Percentiles rank a stretch among this genome's conserved stretches.
These are phyloP conservation scores for Trichoderma citrinoviride DNA, from an alignment of 2,329 filamentous ascomycete species.

Conservation along the genomic window DNA sequence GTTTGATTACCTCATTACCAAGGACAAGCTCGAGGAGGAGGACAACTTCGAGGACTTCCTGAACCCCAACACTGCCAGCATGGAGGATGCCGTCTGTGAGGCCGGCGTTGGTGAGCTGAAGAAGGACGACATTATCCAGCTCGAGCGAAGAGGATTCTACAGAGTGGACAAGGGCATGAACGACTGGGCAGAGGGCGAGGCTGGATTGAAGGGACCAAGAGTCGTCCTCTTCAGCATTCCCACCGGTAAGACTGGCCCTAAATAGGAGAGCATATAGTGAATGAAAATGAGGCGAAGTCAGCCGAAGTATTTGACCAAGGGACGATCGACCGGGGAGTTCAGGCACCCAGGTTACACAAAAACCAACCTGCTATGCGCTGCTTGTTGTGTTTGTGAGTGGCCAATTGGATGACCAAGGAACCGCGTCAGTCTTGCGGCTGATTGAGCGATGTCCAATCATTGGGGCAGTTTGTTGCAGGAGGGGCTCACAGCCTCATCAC, in stretches of 20 bases:
- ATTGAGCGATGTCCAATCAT: background rate
- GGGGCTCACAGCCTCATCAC: background rate
- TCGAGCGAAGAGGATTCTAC: conserved; percentile 91
- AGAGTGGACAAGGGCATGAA: conserved; percentile 68
- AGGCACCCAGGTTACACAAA: too few relatives aligned
- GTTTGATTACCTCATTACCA: conserved; percentile 92
- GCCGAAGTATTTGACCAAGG: background rate
- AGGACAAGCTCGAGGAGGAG: conserved; percentile 88
- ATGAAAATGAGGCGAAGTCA: background rate
- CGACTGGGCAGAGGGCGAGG: conserved; percentile 51
- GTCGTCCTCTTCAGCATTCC: conserved; percentile 58
- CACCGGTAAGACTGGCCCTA: conserved; percentile 42
- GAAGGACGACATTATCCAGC: conserved; percentile 89
- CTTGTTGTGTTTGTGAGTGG: background rate
- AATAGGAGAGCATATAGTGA: conserved; percentile 17
- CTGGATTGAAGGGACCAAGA: conserved; percentile 46
- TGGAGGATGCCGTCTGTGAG: conserved; percentile 74
- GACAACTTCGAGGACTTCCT: conserved; percentile 83
- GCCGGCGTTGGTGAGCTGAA: conserved; percentile 75
- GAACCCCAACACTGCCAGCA: conserved; percentile 70
- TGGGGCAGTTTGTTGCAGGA: background rate
- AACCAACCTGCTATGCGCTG: background rate
- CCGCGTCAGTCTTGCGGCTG: background rate
- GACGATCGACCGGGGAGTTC: background rate
- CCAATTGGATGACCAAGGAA: too few relatives aligned